These are phyloP conservation scores for Aspergillus vadensis DNA, from an alignment of 2,329 filamentous ascomycete genomes.

Conservation along the genomic window DNA sequence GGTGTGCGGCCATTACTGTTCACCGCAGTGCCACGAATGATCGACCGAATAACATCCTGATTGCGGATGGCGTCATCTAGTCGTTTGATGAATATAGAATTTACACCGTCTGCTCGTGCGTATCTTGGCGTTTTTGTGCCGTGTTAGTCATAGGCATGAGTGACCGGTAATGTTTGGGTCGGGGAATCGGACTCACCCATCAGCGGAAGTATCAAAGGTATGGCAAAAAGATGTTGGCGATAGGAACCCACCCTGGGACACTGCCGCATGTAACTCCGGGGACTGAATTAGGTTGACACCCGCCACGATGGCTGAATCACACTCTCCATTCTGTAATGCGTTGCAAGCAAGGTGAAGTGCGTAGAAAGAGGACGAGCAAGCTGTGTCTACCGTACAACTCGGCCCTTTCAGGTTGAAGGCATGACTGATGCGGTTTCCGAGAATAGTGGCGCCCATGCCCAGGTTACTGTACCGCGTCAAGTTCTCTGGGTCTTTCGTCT, in stretches of 20 bases:
- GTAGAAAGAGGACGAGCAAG: slow-evolving; percentile 43
- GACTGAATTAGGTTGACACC: slow-evolving; percentile 8
- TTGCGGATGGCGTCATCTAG: not conserved
- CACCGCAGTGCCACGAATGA: slow-evolving; percentile 19
- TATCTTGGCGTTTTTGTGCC: not conserved
- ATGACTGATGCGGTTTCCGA: slow-evolving; percentile 34
- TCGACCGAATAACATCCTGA: slow-evolving; percentile 11
- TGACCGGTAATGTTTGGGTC: too few relatives aligned
- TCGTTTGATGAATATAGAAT: not conserved
- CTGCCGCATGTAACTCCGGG: not conserved
- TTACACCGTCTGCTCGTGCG: not conserved
- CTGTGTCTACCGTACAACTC: slow-evolving; percentile 31
- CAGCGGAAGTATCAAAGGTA: not conserved
- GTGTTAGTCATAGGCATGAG: not conserved
- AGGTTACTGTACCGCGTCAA: slow-evolving; percentile 15
- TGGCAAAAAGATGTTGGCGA: not conserved
- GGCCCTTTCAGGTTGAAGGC: slow-evolving; percentile 42
- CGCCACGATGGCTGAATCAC: slow-evolving; percentile 22
- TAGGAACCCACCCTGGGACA: not conserved
- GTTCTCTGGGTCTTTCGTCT: slow-evolving; percentile 10
- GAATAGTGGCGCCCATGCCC: slow-evolving; percentile 17
- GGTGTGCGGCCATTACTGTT: slow-evolving; percentile 18
- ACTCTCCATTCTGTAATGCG: slow-evolving; percentile 25
- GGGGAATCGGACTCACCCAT: not conserved
- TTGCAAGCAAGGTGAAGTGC: slow-evolving; percentile 43